Conservation (phyloP, 2,329 filamentous ascomycete genomes). For the Neofusicoccum sp. region DNA sequence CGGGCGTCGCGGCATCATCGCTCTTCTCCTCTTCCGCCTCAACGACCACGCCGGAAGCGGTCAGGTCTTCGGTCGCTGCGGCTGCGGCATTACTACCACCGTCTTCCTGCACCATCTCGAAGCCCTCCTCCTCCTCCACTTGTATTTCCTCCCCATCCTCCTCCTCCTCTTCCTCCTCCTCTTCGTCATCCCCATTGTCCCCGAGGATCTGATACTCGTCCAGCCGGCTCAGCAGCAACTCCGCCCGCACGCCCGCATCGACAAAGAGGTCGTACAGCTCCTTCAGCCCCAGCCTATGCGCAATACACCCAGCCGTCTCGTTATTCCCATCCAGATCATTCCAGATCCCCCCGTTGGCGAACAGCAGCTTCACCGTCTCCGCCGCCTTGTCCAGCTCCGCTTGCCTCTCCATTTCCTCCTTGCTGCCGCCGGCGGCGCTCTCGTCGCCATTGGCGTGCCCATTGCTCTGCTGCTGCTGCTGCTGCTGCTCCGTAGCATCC, state of each 20-base stretch:
- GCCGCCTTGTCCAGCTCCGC: constrained; percentile 54
- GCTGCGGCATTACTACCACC: constrained; percentile 21
- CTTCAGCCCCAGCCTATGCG: constrained; percentile 63
- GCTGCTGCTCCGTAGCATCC: constrained; percentile 25
- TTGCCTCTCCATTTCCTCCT: constrained; percentile 33
- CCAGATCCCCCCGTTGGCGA: constrained; percentile 92
- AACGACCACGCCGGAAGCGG: constrained; percentile 16
- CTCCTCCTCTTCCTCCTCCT: constrained; percentile 44
- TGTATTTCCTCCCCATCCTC: constrained; percentile 22
- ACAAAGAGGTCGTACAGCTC: constrained; percentile 80
- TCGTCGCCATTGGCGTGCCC: constrained; percentile 26
- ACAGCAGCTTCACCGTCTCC: constrained; percentile 70
- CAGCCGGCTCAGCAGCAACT: constrained; percentile 78
- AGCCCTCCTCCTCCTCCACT: constrained; percentile 21
- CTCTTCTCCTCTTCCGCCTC: constrained; percentile 27
- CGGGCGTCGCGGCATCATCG: constrained; percentile 29
- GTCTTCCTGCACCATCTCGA: constrained; percentile 27
- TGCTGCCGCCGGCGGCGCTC: constrained; percentile 31
- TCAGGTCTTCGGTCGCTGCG: constrained; percentile 1
- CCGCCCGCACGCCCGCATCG: constrained; percentile 85
- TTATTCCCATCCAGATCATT: constrained; percentile 85
- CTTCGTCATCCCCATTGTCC: constrained; percentile 54
- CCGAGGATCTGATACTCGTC: constrained; percentile 76
- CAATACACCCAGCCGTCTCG: constrained; percentile 90
- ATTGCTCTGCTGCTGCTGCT: constrained; percentile 25